Conservation (phyloP, 2,329 filamentous ascomycete species). For the Fusarium graminum region DNA sequence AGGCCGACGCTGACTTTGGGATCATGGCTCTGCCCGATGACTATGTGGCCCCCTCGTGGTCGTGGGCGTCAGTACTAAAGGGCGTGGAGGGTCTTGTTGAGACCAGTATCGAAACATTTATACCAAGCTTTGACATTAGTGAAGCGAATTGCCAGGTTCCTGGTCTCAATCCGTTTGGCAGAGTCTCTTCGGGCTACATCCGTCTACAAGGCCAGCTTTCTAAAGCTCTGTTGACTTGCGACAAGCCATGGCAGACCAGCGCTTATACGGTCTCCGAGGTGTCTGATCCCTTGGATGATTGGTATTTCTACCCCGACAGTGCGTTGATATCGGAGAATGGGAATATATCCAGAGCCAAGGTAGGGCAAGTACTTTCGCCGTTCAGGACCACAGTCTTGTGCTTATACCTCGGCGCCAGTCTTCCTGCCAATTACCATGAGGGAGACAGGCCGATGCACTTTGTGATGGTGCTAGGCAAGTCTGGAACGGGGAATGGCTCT, state of each 20-base stretch:
- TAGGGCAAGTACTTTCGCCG: not conserved
- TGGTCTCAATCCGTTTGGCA: not conserved
- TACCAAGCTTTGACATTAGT: not conserved
- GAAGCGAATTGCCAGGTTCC: not conserved
- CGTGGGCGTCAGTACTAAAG: not conserved
- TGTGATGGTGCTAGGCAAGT: no score
- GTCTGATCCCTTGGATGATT: not conserved
- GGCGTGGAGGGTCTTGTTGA: not conserved
- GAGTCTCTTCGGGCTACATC: not conserved
- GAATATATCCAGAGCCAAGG: not conserved
- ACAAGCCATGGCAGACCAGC: not conserved
- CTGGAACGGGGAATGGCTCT: no score
- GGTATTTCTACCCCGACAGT: not conserved
- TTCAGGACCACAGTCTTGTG: not conserved
- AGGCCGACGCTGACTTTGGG: not conserved
- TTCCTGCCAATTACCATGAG: no score
- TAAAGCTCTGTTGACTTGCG: not conserved
- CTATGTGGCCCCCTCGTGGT: conserved; percentile 4
- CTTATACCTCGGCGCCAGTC: not conserved
- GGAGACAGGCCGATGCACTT: no score
- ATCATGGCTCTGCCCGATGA: not conserved
- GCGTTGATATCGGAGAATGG: not conserved
- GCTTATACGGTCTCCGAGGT: not conserved
- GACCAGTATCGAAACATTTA: not conserved
- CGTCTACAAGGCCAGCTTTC: not conserved